Conservation (phyloP, 768 basidiomycete species). For the Nidularia pulvinata region DNA sequence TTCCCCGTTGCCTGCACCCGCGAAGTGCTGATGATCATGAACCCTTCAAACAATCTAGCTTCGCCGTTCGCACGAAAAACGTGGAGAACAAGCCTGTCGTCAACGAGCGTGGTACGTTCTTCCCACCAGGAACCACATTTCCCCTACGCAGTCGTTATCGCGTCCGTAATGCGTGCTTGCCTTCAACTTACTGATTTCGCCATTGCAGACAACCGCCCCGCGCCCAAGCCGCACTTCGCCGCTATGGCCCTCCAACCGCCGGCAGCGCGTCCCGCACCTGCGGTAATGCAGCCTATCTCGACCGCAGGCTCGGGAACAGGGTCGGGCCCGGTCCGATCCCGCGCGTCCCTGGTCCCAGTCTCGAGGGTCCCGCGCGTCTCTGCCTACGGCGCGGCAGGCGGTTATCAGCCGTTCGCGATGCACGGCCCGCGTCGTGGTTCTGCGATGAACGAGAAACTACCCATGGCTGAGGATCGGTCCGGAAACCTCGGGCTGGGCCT, state of each 20-base stretch:
- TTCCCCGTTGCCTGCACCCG: neutral
- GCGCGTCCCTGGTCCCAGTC: constrained; percentile 33
- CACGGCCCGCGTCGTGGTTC: constrained; percentile 8
- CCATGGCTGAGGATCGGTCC: constrained; percentile 26
- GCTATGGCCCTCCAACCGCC: constrained; percentile 46
- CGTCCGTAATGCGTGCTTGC: neutral
- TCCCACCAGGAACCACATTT: neutral
- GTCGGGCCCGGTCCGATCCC: constrained; percentile 16
- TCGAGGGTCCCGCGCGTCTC: constrained; percentile 34
- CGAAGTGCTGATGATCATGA: constrained; percentile 1
- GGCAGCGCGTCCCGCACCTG: constrained; percentile 42
- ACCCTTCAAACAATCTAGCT: constrained; percentile 34
- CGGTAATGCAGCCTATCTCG: constrained; percentile 40
- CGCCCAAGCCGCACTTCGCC: constrained; percentile 65
- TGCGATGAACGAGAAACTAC: constrained; percentile 20
- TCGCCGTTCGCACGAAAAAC: constrained; percentile 84
- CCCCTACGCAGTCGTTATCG: neutral
- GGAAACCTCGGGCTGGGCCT: constrained; percentile 36
- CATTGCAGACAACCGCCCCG: constrained; percentile 53
- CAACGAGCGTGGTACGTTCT: constrained; percentile 67
- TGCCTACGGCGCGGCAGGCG: constrained; percentile 23
- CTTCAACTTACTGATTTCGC: neutral
- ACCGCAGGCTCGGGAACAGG: constrained; percentile 25
- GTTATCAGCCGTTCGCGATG: constrained; percentile 36
- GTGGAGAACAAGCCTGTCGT: constrained; percentile 82